phyloP scores from a whole-genome alignment of 202 grass and related monocot genomes.

The Elaeis oleifera region DNA sequence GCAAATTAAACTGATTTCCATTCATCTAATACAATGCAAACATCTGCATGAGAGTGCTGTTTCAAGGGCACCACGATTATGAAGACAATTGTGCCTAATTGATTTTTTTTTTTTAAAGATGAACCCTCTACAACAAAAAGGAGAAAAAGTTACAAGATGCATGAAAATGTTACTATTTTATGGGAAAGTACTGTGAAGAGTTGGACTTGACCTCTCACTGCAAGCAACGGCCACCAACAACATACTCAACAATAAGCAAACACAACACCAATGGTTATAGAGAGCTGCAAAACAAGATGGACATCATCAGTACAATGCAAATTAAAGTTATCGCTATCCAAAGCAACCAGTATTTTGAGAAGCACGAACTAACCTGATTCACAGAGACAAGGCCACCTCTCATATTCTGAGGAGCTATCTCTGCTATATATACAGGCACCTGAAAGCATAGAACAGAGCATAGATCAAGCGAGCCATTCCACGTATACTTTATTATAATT shows the following conservation, averaged over 20 bases:
- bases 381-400: slow-evolving; percentile 58
- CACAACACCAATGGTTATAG: slow-evolving; percentile 54
- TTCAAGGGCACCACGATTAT: no score
- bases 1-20: no score
- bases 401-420: slow-evolving; percentile 59
- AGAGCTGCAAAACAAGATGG: slow-evolving; percentile 29
- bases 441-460: slow-evolving; percentile 6
- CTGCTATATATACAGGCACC: slow-evolving; percentile 69
- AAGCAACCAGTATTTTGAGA: background rate
- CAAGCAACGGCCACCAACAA: slow-evolving; percentile 61
- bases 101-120: no score
- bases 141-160: no score
- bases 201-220: slow-evolving; percentile 41
- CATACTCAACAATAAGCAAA: slow-evolving; percentile 58
- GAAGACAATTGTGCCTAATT: no score
- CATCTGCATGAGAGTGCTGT: no score
- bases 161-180: no score
- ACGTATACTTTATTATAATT: background rate
- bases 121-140: no score
- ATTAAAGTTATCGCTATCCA: background rate
- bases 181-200: background rate
- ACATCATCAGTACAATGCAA: no score
- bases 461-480: background rate
- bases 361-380: slow-evolving; percentile 33
- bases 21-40: no score